These are phyloP conservation scores for Hyaloscypha hepaticicola DNA, from an alignment of 495 filamentous ascomycete genomes.

Conservation along the genomic window DNA sequence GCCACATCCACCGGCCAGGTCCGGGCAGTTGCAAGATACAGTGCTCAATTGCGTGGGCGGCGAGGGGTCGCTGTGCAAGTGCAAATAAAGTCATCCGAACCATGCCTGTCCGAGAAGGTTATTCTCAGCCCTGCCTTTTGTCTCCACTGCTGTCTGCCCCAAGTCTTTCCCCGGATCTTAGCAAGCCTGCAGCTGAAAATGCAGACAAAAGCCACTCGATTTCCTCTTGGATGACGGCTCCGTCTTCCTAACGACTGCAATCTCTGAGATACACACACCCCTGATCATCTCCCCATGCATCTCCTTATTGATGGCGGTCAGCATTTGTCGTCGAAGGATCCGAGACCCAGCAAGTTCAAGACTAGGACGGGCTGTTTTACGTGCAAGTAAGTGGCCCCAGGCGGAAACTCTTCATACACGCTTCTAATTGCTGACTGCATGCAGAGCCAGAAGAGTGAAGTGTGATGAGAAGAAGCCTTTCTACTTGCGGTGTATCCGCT, in stretches of 20 bases:
- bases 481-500: constrained; percentile 27
- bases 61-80: background rate
- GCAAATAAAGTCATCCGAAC: background rate
- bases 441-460: constrained; percentile 23
- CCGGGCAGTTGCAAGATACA: background rate
- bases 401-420: too few relatives aligned
- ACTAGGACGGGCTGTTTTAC: constrained; percentile 33
- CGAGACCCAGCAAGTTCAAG: constrained; percentile 17
- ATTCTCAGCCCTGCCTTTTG: background rate
- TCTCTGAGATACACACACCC: background rate
- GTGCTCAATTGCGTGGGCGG: background rate
- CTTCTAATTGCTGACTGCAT: background rate
- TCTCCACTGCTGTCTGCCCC: background rate
- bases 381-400: constrained; percentile 31
- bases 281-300: background rate
- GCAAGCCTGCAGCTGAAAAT: background rate
- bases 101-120: too few relatives aligned
- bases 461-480: constrained; percentile 27
- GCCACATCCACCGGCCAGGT: background rate
- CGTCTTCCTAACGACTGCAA: background rate
- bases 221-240: background rate
- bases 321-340: background rate
- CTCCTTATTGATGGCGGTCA: background rate
- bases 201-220: background rate
- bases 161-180: background rate